These are phyloP conservation scores for Nelumbo lutea DNA, from an alignment of 164 flowering plant genomes.

Conservation along the genomic window DNA sequence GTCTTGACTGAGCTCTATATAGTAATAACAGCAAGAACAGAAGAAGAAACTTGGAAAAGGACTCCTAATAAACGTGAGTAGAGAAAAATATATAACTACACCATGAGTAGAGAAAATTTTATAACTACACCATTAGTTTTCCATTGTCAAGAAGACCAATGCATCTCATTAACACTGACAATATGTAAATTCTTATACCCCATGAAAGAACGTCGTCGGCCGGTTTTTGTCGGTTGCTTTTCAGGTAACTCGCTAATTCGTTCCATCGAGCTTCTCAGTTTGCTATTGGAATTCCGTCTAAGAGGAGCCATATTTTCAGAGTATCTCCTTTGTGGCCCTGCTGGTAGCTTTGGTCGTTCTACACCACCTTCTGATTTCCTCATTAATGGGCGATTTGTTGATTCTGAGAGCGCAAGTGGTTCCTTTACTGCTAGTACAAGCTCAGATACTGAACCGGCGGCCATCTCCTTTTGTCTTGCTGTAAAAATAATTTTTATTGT, in stretches of 20 bases:
- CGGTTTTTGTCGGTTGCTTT: constrained; percentile 64
- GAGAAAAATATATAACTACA: no score
- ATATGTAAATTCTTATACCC: constrained; percentile 32
- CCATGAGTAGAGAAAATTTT: no score
- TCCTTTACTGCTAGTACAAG: constrained; percentile 68
- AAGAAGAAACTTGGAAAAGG: neutral
- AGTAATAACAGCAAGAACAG: neutral
- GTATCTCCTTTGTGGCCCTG: constrained; percentile 37
- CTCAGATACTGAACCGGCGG: constrained; percentile 65
- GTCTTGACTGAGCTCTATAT: neutral
- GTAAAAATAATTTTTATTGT: constrained; percentile 11
- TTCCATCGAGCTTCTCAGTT: constrained; percentile 48
- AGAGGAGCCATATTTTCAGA: constrained; percentile 44
- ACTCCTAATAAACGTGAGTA: neutral
- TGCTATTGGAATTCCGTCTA: constrained; percentile 54
- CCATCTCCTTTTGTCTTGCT: constrained; percentile 92
- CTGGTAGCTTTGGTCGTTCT: constrained; percentile 28
- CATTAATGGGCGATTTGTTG: constrained; percentile 48
- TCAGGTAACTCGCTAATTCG: constrained; percentile 65
- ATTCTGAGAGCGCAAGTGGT: constrained; percentile 72
- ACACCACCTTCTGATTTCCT: constrained; percentile 61
- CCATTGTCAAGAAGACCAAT: no score
- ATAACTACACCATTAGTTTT: no score
- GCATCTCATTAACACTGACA: no score
- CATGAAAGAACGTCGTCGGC: constrained; percentile 66